Base-by-base conservation (phyloP, 805 yeast species). In the Spathaspora passalidarum region DNA sequence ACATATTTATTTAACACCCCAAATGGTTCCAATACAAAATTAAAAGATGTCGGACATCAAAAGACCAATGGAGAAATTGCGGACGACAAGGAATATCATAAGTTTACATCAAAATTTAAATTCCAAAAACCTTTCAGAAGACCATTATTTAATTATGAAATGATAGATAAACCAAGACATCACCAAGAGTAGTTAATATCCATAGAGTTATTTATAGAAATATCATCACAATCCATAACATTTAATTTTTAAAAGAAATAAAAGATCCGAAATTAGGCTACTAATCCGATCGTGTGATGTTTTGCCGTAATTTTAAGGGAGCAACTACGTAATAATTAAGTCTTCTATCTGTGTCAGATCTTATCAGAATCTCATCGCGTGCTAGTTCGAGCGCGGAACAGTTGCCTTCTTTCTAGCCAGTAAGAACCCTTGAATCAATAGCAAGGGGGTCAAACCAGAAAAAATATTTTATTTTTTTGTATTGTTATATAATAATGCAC, bases 91-190 rank as follows among this genome's bases (percentile, higher is more conserved):
- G 60, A 53, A 11, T 60, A 60, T 32, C 58, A 58, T 42, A 43
- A 48, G 36, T 53, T 59, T 14, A 58, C 57, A 9, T 48, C 54
- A 1, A 38, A 49, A 29, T 52, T 59, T 47, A 52, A 54, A 41
- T 59, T 60, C 46, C 56, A 52, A 47, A 54, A 48, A 19, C 66
- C 66, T 19, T 51, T 59, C 34, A 50, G 60, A 47, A 45, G 63
- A 37, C 56, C 66, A 7, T 48, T 61, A 23, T 61, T 58, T 47
- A 58, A 57, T 39, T 61, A 58, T 46, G 66, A 61, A 46, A 47
- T 48, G 40, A 56, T 61, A 25, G 65, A 60, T 41, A 49, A 58
- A 43, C 59, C 61, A 19, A 50, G 44, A 14, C 61, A 59, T 43
- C 60, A 57, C 36, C 34, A n/a, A 10, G n/a, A 29, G n/a, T 13